Base-by-base conservation (phyloP, 2,329 filamentous ascomycete species). In the Pleoardoris graminearum region DNA sequence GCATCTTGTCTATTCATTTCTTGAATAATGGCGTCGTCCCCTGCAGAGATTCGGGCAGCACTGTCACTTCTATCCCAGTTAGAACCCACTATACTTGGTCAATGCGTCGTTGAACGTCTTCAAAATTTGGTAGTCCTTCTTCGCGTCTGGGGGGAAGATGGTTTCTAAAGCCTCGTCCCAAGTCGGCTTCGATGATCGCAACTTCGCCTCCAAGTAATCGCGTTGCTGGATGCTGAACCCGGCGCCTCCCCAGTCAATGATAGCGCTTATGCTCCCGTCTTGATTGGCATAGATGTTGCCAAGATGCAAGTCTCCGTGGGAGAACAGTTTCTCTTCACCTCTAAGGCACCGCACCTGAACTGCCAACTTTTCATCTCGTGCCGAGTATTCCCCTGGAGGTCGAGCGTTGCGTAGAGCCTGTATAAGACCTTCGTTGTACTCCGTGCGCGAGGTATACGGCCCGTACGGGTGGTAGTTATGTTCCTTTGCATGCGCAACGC, bases 171-270 rank as follows among this genome's bases (percentile, higher is more conserved):
- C 8, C 17, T 53, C 29, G 33, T 22, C 39, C 58, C 53, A 60
- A 14, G 54, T 38, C 14, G 47, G 38, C 35, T 53, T 51, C 30
- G 42, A 29, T 29, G 57, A 42, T 16, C 57, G 54, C 3, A 50
- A 44, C 16, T 54, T 55, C 17, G 53, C 57, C 48, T 63, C 57
- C 12, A 59, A 59, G 36, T 58, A 63, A 45, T 63, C 59, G 11
- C 59, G 51, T 33, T 55, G 53, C 14, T 42, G 51, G 35, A 61
- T 58, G 37, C 60, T 61, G 41, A 60, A 62, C 3, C 59, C 57
- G 7, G 57, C 60, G 37, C 51, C 43, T 17, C 55, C 58, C 58
- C 59, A 59, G 16, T 62, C 60, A 14, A 62, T 43, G 23, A 62
- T 58, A 19, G n/a, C n/a, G n/a, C 38, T 53, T 19, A 61, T 49